These are phyloP conservation scores for Farysia itapuensis DNA, from an alignment of 1,284 basidiomycete genomes.

Conservation along the genomic window DNA sequence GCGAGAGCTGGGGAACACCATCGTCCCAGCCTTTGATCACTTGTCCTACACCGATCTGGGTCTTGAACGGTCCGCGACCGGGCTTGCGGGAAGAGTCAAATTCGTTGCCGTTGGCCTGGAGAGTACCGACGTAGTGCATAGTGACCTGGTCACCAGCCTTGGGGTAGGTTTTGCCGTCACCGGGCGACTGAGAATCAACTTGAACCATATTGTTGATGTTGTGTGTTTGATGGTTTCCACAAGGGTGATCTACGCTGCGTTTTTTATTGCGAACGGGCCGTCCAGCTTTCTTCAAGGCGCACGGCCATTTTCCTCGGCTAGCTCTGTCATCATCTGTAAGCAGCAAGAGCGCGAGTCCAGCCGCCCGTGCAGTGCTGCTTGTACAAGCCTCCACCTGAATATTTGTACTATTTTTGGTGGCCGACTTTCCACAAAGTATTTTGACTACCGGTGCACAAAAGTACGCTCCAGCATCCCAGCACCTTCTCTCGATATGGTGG, in stretches of 20 bases:
- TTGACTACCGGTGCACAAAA: too few species aligned
- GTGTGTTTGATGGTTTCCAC: neutral
- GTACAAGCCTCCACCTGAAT: too few species aligned
- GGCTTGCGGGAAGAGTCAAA: slow-evolving; percentile 60
- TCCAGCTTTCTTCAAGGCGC: too few species aligned
- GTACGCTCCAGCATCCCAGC: too few species aligned
- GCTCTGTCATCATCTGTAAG: too few species aligned
- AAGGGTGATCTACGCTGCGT: neutral
- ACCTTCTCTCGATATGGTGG: too few species aligned
- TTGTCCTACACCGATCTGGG: slow-evolving; percentile 54
- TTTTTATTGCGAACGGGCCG: too few species aligned
- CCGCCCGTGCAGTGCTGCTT: too few species aligned
- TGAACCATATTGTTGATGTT: slow-evolving; percentile 4
- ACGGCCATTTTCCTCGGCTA: too few species aligned
- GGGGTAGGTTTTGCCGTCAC: slow-evolving; percentile 60
- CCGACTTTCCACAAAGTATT: too few species aligned
- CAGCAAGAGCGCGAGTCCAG: too few species aligned
- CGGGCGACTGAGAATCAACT: slow-evolving; percentile 54
- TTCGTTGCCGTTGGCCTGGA: slow-evolving; percentile 38
- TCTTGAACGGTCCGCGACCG: slow-evolving; percentile 47
- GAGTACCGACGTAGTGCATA: slow-evolving; percentile 57
- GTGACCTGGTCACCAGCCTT: slow-evolving; percentile 52
- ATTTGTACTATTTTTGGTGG: too few species aligned
- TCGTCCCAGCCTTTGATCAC: slow-evolving; percentile 62
- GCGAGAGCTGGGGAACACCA: slow-evolving; percentile 61